Conservation (phyloP, 179 eudicot genomes). For the Amaranthus tricolor region DNA sequence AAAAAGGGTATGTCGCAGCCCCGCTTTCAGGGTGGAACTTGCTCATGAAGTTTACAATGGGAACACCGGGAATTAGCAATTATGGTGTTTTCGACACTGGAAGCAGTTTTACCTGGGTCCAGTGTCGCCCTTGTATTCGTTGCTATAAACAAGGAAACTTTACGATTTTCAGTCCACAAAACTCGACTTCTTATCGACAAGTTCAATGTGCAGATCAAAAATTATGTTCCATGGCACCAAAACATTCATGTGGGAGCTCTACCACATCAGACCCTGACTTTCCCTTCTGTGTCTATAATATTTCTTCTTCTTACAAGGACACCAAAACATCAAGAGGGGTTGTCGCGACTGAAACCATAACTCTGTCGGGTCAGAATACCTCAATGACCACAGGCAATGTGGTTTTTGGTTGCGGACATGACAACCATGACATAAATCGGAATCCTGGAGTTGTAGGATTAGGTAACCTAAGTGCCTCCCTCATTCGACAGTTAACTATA, state of each 20-base stretch:
- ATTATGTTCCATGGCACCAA: slow-evolving; percentile 24
- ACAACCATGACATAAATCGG: slow-evolving; percentile 20
- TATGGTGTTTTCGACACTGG: slow-evolving; percentile 35
- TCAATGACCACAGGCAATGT: slow-evolving; percentile 13
- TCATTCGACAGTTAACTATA: slow-evolving; percentile 22
- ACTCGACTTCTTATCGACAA: slow-evolving; percentile 25
- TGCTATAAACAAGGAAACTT: slow-evolving; percentile 25
- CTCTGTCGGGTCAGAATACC: slow-evolving; percentile 21
- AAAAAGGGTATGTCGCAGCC: slow-evolving; percentile 22
- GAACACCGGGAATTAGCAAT: slow-evolving; percentile 24
- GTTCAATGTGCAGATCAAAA: slow-evolving; percentile 12
- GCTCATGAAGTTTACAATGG: slow-evolving; percentile 30
- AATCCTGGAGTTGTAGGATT: slow-evolving; percentile 32
- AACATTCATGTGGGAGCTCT: slow-evolving; percentile 18
- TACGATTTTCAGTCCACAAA: slow-evolving; percentile 26
- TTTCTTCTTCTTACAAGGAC: slow-evolving; percentile 20
- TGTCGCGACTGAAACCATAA: slow-evolving; percentile 23
- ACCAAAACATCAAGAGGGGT: slow-evolving; percentile 22
- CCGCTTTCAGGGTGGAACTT: slow-evolving; percentile 32
- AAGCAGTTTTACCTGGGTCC: slow-evolving; percentile 34
- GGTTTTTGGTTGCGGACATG: slow-evolving; percentile 34
- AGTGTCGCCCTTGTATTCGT: slow-evolving; percentile 28
- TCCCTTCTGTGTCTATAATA: slow-evolving; percentile 22
- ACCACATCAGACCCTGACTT: slow-evolving; percentile 9
- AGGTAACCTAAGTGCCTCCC: slow-evolving; percentile 22